Evolutionary conservation across 2,329 filamentous ascomycete genomes (phyloP), one percentile per base, ranked within the genome.

Genomic region (Truncatella angustata): DNA sequence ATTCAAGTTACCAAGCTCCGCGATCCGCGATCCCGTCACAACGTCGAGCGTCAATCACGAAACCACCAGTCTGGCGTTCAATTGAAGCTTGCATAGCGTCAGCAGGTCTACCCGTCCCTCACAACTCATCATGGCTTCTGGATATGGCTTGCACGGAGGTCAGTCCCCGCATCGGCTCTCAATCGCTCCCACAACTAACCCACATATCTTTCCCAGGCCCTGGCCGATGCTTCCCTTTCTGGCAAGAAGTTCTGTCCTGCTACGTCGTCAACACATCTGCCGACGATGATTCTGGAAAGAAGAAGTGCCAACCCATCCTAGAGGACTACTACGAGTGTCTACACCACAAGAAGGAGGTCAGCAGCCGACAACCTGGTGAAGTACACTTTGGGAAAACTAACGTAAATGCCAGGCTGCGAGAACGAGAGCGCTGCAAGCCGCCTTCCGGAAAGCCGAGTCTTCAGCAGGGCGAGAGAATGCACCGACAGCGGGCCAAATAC

Each of bases 271-370:
- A 97, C 78, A 91, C 91, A 51, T 82, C 81, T 59, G 78, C 87
- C 59, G 88, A 93, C 51, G 88, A 92, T 66, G 79, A 84, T 61
- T 83, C 85, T 14, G 90, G 90, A 62, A 94, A 92, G 78, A 88
- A 86, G 73, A 96, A 96, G 76, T 99, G 95, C 71, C 76, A 81
- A 16, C 87, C 89, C 14, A 82, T 85, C 4, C 79, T 97, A 60
- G 94, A 99, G 71, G 94, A 99, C 71, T 99, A 99, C 79, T 96
- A 97, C 71, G 94, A 99, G 78, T 99, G 95, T 74, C 77, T 99
- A 68, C 94, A 99, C 73, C 94, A 99, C 80, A 91, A 88, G 80
- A 99, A 99, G 79, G 94, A 99, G 90, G 94, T 97, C 40, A 57
- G 68, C 55, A 23, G n/a, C 40, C 20, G 49, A 16, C 21, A 4